phyloP scores from a whole-genome alignment of 257 asterid species.

The Solanum appendiculatum region DNA sequence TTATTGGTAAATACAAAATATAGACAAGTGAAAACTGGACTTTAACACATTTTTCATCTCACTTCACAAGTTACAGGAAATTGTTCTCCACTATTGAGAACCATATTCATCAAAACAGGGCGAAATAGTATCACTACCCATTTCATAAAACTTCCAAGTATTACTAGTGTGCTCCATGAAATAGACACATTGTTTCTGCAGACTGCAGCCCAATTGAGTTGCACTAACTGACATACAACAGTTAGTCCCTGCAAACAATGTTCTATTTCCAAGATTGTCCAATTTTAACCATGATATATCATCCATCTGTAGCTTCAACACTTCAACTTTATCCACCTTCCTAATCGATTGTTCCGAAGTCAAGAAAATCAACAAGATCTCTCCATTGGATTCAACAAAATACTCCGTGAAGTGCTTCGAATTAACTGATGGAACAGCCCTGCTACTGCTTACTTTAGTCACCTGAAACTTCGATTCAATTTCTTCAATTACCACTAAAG shows the following conservation, averaged over 20 bases:
- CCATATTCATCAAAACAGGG: background rate
- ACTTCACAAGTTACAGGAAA: too few relatives aligned
- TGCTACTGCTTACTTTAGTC: too few relatives aligned
- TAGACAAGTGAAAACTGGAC: too few relatives aligned
- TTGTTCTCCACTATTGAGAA: background rate
- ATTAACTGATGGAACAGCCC: background rate
- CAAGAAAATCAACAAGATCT: slow-evolving; percentile 9
- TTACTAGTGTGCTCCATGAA: background rate
- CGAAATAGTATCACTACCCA: background rate
- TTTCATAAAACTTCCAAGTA: background rate
- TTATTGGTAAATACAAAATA: too few relatives aligned
- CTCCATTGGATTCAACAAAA: slow-evolving; percentile 22
- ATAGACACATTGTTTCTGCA: background rate
- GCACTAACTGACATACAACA: background rate
- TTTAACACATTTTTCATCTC: too few relatives aligned
- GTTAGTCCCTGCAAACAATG: too few relatives aligned
- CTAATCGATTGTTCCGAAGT: background rate
- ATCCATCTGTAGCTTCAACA: slow-evolving; percentile 7
- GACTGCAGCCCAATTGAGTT: background rate
- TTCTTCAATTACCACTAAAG: background rate
- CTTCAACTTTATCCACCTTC: slow-evolving; percentile 21
- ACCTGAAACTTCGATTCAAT: too few relatives aligned
- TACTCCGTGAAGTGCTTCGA: background rate
- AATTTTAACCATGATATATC: background rate
- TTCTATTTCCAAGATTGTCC: too few relatives aligned